phyloP scores from a whole-genome alignment of 2,329 filamentous ascomycete species.

The Epicoccum sorghinum region DNA sequence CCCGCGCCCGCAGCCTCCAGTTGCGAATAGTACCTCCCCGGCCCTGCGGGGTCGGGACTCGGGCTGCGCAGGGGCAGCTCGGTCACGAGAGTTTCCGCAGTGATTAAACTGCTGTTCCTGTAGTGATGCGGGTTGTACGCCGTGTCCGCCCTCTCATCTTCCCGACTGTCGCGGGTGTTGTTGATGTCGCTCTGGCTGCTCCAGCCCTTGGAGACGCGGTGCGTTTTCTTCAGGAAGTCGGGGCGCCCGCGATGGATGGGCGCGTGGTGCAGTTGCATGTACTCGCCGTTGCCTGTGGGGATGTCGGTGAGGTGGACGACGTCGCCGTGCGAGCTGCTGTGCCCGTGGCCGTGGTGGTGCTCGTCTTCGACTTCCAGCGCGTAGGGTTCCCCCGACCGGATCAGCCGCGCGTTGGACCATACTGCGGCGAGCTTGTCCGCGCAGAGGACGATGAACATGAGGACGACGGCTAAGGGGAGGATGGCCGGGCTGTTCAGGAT shows the following conservation, averaged over 20 bases:
- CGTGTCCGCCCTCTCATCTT: neutral
- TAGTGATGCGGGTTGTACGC: conserved; percentile 4
- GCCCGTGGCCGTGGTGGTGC: conserved; percentile 28
- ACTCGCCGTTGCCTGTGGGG: conserved; percentile 8
- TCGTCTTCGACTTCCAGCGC: conserved; percentile 37
- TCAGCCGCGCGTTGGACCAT: conserved; percentile 39
- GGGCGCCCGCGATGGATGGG: conserved; percentile 9
- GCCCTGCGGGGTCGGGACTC: neutral
- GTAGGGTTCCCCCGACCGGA: conserved; percentile 39
- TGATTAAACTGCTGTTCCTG: neutral
- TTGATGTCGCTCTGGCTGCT: conserved; percentile 23
- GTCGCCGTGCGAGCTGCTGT: conserved; percentile 14
- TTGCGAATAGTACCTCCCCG: neutral
- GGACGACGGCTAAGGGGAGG: conserved; percentile 42
- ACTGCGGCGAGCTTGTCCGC: conserved; percentile 40
- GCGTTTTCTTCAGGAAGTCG: conserved; percentile 14
- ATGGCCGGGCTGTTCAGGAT: conserved; percentile 42
- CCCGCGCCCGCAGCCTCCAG: neutral
- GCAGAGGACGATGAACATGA: conserved; percentile 43
- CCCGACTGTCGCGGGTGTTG: neutral
- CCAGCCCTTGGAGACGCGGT: conserved; percentile 31
- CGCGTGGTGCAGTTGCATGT: neutral
- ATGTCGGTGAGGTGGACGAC: too few relatives aligned
- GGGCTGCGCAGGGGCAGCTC: too few relatives aligned
- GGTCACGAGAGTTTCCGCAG: too few relatives aligned